Base-by-base conservation (phyloP, 345 rosid genomes). In the Euphorbia pulcherrima region DNA sequence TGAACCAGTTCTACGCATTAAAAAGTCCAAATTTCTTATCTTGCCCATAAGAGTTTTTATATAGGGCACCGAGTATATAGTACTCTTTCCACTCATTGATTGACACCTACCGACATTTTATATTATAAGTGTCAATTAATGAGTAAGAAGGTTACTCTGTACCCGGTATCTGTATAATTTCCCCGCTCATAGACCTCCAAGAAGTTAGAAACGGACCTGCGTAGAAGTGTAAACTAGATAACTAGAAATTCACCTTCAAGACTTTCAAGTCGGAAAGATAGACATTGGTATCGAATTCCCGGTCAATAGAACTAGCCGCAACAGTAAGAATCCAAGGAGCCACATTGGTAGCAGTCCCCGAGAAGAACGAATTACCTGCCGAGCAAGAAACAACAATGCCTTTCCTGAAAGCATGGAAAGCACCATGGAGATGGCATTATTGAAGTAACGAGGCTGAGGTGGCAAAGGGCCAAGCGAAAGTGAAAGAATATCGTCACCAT, bases 321-420 rank as follows among this genome's bases (percentile, higher is more conserved):
- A 84, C 84, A 16, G 79, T 82, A 21, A 81, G 74, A 27, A 81
- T 76, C 88, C 85, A 74, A 50, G 88, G 86, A 69, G 83, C 85
- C 46, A 75, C 85, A 62, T 84, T 77, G 57, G 61, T 20, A 41
- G 77, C 78, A 23, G 82, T 77, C n/a, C 64, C 12, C 4, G 81
- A 75, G 55, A 75, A 41, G 52, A 68, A 35, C 27, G 83, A 70
- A 76, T 86, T 82, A 30, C 85, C 80, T 0, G 82, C 86, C 0
- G 85, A 83, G 60, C 80, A 79, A 13, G 81, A 77, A n/a, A 80
- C 78, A 10, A 86, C 59, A 11, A 79, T 65, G 64, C 86, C 90
- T 48, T 67, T 74, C 75, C 24, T 51, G 75, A 84, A 79, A 29
- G 85, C 88, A 65, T 80, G 83, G 67, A 82, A 80, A 26, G 84